A percentile compares a stretch with the other conserved stretches of the same genome.
Evolutionary conservation across 2,329 filamentous ascomycete genomes (phyloP).

Genomic region (Fusarium abutilonis): DNA sequence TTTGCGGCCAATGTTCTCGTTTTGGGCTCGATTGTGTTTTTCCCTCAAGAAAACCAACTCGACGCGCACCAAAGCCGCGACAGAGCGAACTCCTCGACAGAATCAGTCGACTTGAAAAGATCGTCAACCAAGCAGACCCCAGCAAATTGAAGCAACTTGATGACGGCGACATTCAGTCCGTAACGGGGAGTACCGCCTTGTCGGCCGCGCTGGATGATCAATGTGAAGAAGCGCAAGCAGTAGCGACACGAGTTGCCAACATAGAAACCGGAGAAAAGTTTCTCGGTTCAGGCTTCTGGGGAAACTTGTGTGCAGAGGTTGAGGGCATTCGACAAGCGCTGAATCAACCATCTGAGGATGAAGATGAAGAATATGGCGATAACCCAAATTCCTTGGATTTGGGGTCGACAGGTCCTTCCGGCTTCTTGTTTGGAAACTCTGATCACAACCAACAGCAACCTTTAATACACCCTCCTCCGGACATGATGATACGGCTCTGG

Average conservation of each 20-base stretch:
- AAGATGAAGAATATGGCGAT: slow-evolving; percentile 50
- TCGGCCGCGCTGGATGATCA: slow-evolving; percentile 26
- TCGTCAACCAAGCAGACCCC: slow-evolving; percentile 57
- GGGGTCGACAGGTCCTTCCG: slow-evolving; percentile 42
- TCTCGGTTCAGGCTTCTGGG: slow-evolving; percentile 57
- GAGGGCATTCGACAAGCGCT: slow-evolving; percentile 57
- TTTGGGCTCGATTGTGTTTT: slow-evolving; percentile 59
- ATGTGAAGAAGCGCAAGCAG: slow-evolving; percentile 26
- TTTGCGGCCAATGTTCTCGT: slow-evolving; percentile 63
- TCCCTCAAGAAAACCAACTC: slow-evolving; percentile 56
- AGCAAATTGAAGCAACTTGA: slow-evolving; percentile 43
- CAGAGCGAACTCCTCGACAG: slow-evolving; percentile 57
- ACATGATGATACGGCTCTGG: slow-evolving; percentile 52
- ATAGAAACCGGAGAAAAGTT: slow-evolving; percentile 46
- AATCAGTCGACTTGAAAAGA: slow-evolving; percentile 56
- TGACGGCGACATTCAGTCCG: slow-evolving; percentile 17
- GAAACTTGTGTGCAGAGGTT: slow-evolving; percentile 55
- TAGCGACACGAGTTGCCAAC: slow-evolving; percentile 37
- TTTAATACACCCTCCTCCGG: slow-evolving; percentile 50
- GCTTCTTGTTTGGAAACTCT: slow-evolving; percentile 43
- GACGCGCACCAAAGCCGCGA: slow-evolving; percentile 53
- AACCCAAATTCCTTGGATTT: slow-evolving; percentile 46
- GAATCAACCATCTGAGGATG: slow-evolving; percentile 55
- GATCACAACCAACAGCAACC: slow-evolving; percentile 35
- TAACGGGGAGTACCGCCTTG: slow-evolving; percentile 1